phyloP scores from a whole-genome alignment of 2,329 filamentous ascomycete genomes.

The Septoria linicola region DNA sequence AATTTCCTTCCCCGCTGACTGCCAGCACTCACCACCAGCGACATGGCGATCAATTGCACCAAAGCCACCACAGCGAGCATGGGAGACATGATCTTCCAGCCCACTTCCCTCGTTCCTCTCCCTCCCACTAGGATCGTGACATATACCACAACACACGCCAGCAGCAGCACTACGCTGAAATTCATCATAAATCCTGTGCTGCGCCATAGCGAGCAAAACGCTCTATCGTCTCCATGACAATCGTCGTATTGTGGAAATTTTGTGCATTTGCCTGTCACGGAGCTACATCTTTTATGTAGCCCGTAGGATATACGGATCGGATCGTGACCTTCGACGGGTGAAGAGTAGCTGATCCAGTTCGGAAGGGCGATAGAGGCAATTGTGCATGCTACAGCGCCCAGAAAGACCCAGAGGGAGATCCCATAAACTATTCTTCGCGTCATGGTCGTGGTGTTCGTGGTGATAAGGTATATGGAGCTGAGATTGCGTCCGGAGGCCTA shows the following conservation, averaged over 20 bases:
- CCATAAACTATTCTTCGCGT: constrained; percentile 51
- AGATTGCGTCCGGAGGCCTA: too few relatives aligned
- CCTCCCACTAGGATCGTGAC: constrained; percentile 74
- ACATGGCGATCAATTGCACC: constrained; percentile 75
- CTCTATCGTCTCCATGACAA: constrained; percentile 64
- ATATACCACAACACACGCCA: constrained; percentile 78
- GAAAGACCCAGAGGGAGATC: constrained; percentile 48
- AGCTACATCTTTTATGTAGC: constrained; percentile 78
- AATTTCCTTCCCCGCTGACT: not conserved
- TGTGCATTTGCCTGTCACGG: constrained; percentile 61
- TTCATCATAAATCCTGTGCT: constrained; percentile 84
- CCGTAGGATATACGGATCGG: constrained; percentile 68
- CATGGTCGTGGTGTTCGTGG: constrained; percentile 43
- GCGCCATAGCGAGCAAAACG: constrained; percentile 91
- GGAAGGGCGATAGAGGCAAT: constrained; percentile 67
- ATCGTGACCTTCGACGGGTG: constrained; percentile 34
- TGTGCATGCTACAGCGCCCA: constrained; percentile 66
- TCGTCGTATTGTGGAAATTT: constrained; percentile 67
- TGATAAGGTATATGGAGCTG: too few relatives aligned
- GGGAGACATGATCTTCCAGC: constrained; percentile 73
- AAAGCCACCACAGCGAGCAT: constrained; percentile 65
- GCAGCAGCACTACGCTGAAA: constrained; percentile 76
- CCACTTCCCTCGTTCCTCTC: constrained; percentile 73
- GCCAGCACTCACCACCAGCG: constrained; percentile 67
- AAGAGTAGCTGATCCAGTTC: constrained; percentile 63